phyloP scores from a whole-genome alignment of 2,329 filamentous ascomycete genomes.

The Dryadomyces quercus-mongolicae region DNA sequence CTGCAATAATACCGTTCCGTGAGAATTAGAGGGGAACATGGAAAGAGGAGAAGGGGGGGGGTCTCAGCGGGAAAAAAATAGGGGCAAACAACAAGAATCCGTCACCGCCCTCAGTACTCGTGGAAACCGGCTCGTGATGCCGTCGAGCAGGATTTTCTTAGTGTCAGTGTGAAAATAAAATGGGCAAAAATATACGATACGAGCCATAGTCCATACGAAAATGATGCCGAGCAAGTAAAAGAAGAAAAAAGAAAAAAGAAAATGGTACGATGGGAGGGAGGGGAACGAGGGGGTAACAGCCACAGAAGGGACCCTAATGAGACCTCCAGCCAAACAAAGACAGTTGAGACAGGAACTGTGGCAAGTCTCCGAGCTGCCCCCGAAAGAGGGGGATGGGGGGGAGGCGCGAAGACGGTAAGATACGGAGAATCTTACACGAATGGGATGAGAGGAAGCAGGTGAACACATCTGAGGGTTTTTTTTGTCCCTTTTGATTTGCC shows the following conservation, averaged over 20 bases:
- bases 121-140: not conserved
- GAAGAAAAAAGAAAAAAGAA: not conserved
- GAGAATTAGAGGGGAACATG: not conserved
- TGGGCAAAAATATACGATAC: not conserved
- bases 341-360: not conserved
- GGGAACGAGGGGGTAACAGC: not conserved
- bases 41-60: not conserved
- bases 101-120: not conserved
- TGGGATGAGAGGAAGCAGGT: not conserved
- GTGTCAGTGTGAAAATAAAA: not conserved
- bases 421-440: too few species aligned
- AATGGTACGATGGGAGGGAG: not conserved
- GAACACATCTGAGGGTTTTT: not conserved
- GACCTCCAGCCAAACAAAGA: not conserved
- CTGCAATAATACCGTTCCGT: not conserved
- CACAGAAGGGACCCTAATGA: not conserved
- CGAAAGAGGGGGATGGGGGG: not conserved
- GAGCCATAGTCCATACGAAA: not conserved
- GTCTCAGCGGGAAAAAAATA: not conserved
- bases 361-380: not conserved
- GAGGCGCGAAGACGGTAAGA: not conserved
- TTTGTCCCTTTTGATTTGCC: not conserved
- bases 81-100: not conserved
- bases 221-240: not conserved
- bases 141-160: not conserved